Percentiles rank a stretch among this genome's conserved stretches.
Conservation (phyloP, 2,329 filamentous ascomycete species). For the Coleophoma crateriformis region DNA sequence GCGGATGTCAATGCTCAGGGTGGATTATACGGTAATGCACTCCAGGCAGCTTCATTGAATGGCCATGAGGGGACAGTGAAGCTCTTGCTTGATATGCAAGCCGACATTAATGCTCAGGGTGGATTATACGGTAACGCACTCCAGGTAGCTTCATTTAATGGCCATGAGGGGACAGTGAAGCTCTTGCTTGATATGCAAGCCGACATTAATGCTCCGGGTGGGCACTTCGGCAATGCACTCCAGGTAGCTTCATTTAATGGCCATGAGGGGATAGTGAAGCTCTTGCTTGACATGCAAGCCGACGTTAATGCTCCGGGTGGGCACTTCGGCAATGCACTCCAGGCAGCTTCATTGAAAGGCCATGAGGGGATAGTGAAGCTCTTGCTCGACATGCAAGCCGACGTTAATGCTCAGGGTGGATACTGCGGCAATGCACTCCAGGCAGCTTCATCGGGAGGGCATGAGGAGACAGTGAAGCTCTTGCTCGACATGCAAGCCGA, state of each 20-base stretch:
- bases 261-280: background rate
- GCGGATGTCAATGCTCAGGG: background rate
- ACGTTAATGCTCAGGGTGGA: background rate
- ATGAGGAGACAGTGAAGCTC: background rate
- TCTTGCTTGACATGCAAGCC: background rate
- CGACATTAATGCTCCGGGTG: background rate
- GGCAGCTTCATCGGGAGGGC: background rate
- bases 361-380: constrained; percentile 4
- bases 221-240: background rate
- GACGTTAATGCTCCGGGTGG: no score
- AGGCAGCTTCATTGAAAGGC: background rate
- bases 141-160: background rate
- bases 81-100: background rate
- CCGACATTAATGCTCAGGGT: background rate
- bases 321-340: background rate
- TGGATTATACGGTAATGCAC: background rate
- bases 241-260: background rate
- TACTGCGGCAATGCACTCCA: background rate
- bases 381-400: background rate
- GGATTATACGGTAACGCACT: background rate
- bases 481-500: background rate
- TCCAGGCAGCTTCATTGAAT: background rate
- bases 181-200: background rate
- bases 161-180: background rate
- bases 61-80: background rate